Evolutionary conservation across 805 yeast genomes (phyloP).

Genomic region (Zygotorulaspora sp.): DNA sequence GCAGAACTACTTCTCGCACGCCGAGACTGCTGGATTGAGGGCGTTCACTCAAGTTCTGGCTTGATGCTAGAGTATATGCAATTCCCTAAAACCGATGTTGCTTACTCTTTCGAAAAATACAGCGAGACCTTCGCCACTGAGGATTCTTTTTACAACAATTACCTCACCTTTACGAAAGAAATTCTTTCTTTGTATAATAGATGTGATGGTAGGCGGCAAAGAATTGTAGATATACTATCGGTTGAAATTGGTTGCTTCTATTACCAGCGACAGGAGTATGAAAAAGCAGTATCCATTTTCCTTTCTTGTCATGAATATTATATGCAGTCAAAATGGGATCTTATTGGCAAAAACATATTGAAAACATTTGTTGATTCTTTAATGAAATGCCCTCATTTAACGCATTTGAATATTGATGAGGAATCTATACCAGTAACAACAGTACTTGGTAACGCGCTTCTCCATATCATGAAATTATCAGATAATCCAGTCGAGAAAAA

Average conservation of each 20-base stretch:
- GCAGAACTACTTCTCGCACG: conserved; percentile 41
- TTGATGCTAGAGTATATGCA: conserved; percentile 17
- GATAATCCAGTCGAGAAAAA: conserved; percentile 15
- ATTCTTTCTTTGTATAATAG: conserved; percentile 18
- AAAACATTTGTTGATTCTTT: conserved; percentile 68
- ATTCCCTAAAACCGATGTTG: conserved; percentile 5
- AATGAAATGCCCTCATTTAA: conserved; percentile 28
- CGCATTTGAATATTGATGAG: conserved; percentile 23
- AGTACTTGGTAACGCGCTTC: conserved; percentile 29
- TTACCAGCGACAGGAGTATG: conserved; percentile 52
- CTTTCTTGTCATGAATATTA: conserved; percentile 67
- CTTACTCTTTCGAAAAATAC: conserved; percentile 13
- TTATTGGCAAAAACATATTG: conserved; percentile 60
- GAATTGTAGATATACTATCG: conserved; percentile 68
- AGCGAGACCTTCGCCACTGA: conserved; percentile 20
- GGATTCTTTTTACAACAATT: conserved; percentile 34
- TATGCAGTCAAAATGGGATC: conserved; percentile 67
- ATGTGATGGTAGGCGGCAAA: conserved; percentile 40
- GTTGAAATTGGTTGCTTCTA: conserved; percentile 74
- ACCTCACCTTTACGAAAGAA: conserved; percentile 49
- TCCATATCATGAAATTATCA: conserved; percentile 27
- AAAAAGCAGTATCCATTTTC: conserved; percentile 57
- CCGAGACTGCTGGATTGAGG: conserved; percentile 38
- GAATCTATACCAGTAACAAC: conserved; percentile 26
- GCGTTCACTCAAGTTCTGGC: conserved; percentile 18